phyloP scores from a whole-genome alignment of 495 filamentous ascomycete species.

The Aspergillus steynii region DNA sequence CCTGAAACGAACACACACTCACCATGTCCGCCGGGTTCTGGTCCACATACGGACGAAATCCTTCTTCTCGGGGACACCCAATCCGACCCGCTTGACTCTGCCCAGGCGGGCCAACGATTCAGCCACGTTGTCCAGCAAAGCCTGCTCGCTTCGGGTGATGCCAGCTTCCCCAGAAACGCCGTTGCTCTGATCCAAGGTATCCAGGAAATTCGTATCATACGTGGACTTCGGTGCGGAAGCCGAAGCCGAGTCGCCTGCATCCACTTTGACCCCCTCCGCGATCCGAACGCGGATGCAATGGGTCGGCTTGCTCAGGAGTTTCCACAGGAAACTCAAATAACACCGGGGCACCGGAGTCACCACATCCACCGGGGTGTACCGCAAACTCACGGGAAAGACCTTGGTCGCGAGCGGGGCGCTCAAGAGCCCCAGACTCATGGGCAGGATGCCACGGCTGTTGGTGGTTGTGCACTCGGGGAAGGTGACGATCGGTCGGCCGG shows the following conservation, averaged over 20 bases:
- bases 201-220: slow-evolving; percentile 52
- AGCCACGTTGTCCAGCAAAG: slow-evolving; percentile 69
- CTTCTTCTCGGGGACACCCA: slow-evolving; percentile 80
- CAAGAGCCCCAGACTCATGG: slow-evolving; percentile 72
- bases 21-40: slow-evolving; percentile 42
- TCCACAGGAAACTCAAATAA: slow-evolving; percentile 76
- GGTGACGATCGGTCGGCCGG: slow-evolving; percentile 72
- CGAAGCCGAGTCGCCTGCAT: slow-evolving; percentile 36
- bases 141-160: slow-evolving; percentile 56
- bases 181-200: slow-evolving; percentile 38
- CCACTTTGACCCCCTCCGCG: slow-evolving; percentile 65
- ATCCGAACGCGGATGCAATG: slow-evolving; percentile 90
- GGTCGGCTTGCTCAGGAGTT: slow-evolving; percentile 76
- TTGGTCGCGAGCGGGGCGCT: slow-evolving; percentile 60
- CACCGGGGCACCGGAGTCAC: slow-evolving; percentile 81
- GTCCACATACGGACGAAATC: slow-evolving; percentile 70
- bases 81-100: slow-evolving; percentile 83
- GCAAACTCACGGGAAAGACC: slow-evolving; percentile 86
- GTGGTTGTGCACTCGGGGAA: slow-evolving; percentile 95
- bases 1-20: slow-evolving; percentile 3
- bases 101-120: slow-evolving; percentile 88
- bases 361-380: slow-evolving; percentile 85
- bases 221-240: slow-evolving; percentile 30
- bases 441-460: slow-evolving; percentile 88
- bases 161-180: slow-evolving; percentile 22